These are phyloP conservation scores for Rusavskia elegans DNA, from an alignment of 495 filamentous ascomycete genomes.

Conservation along the genomic window DNA sequence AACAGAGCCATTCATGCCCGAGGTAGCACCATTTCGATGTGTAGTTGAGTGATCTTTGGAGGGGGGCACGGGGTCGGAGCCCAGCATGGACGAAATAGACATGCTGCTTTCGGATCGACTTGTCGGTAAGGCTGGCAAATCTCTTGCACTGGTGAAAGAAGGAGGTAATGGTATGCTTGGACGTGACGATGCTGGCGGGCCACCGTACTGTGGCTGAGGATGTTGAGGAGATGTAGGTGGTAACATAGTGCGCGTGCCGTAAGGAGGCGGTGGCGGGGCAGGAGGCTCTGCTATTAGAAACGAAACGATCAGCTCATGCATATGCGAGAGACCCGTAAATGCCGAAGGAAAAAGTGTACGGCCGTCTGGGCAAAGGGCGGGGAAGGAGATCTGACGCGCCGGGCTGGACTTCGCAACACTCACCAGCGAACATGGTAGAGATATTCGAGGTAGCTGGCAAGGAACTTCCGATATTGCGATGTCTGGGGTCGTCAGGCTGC, in stretches of 20 bases:
- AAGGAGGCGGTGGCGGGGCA: slow-evolving; percentile 27
- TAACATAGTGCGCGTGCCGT: slow-evolving; percentile 39
- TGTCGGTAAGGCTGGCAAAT: slow-evolving; percentile 25
- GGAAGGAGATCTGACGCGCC: too few relatives aligned
- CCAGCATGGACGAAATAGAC: slow-evolving; percentile 92
- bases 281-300: neutral
- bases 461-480: neutral
- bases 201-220: slow-evolving; percentile 27
- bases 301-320: neutral
- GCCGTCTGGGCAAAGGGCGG: too few relatives aligned
- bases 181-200: slow-evolving; percentile 19
- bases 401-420: neutral
- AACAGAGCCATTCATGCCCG: slow-evolving; percentile 19
- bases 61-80: slow-evolving; percentile 44
- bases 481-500: neutral
- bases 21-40: slow-evolving; percentile 24
- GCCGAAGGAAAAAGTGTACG: too few relatives aligned
- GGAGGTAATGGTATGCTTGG: slow-evolving; percentile 24
- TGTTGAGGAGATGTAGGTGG: slow-evolving; percentile 44
- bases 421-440: neutral
- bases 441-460: neutral
- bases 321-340: too few relatives aligned
- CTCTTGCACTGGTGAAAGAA: slow-evolving; percentile 31
- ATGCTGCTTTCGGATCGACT: slow-evolving; percentile 62
- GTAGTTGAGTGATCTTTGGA: slow-evolving; percentile 33